Conservation (phyloP, 108 stramenopile genomes). For the Mayamaea pseudoterrestris region DNA sequence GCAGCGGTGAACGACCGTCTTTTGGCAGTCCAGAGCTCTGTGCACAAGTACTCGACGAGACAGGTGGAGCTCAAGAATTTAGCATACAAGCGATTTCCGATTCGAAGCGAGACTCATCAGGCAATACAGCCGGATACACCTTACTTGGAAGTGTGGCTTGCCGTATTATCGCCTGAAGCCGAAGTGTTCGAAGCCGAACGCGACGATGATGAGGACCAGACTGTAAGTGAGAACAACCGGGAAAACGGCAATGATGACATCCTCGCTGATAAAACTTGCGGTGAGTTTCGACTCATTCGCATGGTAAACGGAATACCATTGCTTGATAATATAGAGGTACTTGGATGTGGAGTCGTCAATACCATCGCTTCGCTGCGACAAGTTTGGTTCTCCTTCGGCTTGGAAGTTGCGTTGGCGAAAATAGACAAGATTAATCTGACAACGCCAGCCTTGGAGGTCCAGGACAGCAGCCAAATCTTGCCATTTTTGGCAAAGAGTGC, state of each 20-base stretch:
- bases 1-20: no score
- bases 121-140: no score
- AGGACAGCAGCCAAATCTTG: constrained; percentile 64
- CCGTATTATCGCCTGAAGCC: background rate
- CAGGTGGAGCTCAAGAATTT: no score
- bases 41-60: no score
- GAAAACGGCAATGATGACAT: constrained; percentile 35
- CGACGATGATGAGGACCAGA: background rate
- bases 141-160: no score
- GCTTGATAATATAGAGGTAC: constrained; percentile 65
- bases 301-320: constrained; percentile 80
- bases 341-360: constrained; percentile 62
- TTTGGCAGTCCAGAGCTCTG: no score
- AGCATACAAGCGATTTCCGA: no score
- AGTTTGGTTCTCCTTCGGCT: constrained; percentile 67
- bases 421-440: background rate
- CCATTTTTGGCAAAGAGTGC: constrained; percentile 44
- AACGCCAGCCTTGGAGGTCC: constrained; percentile 32
- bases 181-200: background rate
- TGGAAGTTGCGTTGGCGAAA: constrained; percentile 21
- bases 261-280: no score
- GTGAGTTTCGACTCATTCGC: no score
- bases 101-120: no score
- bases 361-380: constrained; percentile 32
- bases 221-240: no score